These are phyloP conservation scores for Saturnispora besseyi DNA, from an alignment of 805 yeast species.

Conservation along the genomic window DNA sequence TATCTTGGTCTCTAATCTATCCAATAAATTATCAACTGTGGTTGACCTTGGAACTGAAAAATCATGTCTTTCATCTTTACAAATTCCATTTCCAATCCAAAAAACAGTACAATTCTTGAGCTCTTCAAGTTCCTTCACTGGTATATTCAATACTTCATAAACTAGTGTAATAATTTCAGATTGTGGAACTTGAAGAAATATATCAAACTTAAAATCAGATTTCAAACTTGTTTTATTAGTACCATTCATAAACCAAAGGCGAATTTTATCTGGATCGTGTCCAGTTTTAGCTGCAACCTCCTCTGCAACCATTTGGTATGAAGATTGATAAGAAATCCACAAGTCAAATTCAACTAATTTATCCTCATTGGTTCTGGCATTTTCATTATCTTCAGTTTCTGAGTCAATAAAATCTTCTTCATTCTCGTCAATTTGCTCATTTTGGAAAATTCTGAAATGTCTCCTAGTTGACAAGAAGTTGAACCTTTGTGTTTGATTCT, in stretches of 20 bases:
- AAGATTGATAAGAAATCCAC: constrained; percentile 58
- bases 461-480: constrained; percentile 50
- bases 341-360: constrained; percentile 36
- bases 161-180: constrained; percentile 42
- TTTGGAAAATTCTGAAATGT: constrained; percentile 45
- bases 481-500: constrained; percentile 39
- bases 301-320: constrained; percentile 52
- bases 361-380: background rate
- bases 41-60: constrained; percentile 60
- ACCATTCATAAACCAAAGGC: constrained; percentile 53
- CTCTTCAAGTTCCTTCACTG: constrained; percentile 68
- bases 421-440: constrained; percentile 32
- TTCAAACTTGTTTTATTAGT: constrained; percentile 48
- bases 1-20: constrained; percentile 47
- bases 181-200: constrained; percentile 32
- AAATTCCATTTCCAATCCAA: constrained; percentile 67
- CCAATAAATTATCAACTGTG: constrained; percentile 44
- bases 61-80: constrained; percentile 61
- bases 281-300: constrained; percentile 47
- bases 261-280: constrained; percentile 50
- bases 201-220: constrained; percentile 28
- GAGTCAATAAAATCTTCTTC: constrained; percentile 41
- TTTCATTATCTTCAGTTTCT: constrained; percentile 11
- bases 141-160: constrained; percentile 69
- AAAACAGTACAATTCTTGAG: constrained; percentile 55